A percentile compares a stretch with the other conserved stretches of the same genome.
These are phyloP conservation scores for Candida glaebosa DNA, from an alignment of 805 yeast genomes.

Conservation along the genomic window DNA sequence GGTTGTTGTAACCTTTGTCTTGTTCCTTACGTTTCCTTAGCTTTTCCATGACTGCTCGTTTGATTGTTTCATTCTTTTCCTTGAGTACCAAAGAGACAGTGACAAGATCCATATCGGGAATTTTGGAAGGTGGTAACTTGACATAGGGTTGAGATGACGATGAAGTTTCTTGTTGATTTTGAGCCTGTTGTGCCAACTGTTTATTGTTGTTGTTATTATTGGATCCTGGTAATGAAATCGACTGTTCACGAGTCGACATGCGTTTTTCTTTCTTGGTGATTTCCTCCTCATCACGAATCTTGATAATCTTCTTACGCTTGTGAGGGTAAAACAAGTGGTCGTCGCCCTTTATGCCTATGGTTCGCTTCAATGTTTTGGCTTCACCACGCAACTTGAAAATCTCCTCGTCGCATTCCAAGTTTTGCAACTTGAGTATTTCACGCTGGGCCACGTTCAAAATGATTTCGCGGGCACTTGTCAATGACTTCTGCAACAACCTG, in stretches of 20 bases:
- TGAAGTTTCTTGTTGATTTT: conserved; percentile 13
- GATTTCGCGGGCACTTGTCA: conserved; percentile 70
- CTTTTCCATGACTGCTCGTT: conserved; percentile 82
- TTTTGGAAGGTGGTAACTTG: conserved; percentile 81
- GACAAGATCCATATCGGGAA: conserved; percentile 87
- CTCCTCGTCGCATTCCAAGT: conserved; percentile 57
- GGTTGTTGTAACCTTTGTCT: conserved; percentile 77
- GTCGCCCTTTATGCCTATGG: conserved; percentile 73
- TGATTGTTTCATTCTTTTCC: conserved; percentile 74
- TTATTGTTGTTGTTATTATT: conserved; percentile 8
- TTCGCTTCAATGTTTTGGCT: conserved; percentile 71
- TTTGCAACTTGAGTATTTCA: conserved; percentile 60
- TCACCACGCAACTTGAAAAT: conserved; percentile 71
- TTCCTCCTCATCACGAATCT: conserved; percentile 30
- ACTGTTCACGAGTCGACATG: conserved; percentile 9
- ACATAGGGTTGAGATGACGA: conserved; percentile 70
- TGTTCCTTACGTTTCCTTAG: conserved; percentile 64
- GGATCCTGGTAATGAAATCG: not conserved
- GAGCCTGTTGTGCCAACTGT: conserved; percentile 12
- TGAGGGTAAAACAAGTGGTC: conserved; percentile 80
- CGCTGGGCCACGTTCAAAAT: conserved; percentile 70
- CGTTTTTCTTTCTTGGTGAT: conserved; percentile 13
- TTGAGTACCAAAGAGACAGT: conserved; percentile 73
- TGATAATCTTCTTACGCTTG: conserved; percentile 56
- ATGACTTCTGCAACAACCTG: conserved; percentile 66